Conservation (phyloP, 2,329 filamentous ascomycete genomes). For the Fusarium drepaniforme region DNA sequence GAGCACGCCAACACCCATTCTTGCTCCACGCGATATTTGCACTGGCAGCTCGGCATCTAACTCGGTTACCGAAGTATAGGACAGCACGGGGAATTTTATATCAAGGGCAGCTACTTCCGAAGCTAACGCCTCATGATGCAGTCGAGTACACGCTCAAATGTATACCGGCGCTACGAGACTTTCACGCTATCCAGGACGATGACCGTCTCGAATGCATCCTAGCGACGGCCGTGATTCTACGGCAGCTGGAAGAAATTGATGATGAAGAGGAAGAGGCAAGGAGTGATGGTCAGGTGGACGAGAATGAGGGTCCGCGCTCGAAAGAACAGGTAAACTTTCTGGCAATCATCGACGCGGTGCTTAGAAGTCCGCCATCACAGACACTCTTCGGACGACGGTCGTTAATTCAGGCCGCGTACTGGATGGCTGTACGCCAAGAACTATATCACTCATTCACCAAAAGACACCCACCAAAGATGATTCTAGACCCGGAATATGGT, state of each 20-base stretch:
- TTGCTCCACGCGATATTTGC: slow-evolving; percentile 57
- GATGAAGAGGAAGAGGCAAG: slow-evolving; percentile 48
- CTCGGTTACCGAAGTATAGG: slow-evolving; percentile 53
- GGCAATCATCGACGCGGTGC: slow-evolving; percentile 54
- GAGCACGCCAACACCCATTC: slow-evolving; percentile 51
- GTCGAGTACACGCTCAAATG: slow-evolving; percentile 56
- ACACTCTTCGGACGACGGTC: slow-evolving; percentile 51
- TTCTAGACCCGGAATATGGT: slow-evolving; percentile 50
- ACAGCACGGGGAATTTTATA: slow-evolving; percentile 52
- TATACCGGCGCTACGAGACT: slow-evolving; percentile 54
- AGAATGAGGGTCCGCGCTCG: slow-evolving; percentile 7
- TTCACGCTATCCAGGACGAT: slow-evolving; percentile 52
- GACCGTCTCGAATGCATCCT: slow-evolving; percentile 56
- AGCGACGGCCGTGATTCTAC: slow-evolving; percentile 55
- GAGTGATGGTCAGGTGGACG: background rate
- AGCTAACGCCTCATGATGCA: slow-evolving; percentile 52
- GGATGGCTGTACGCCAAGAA: slow-evolving; percentile 56
- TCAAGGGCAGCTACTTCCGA: slow-evolving; percentile 52
- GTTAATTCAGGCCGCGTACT: slow-evolving; percentile 55
- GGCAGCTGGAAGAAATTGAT: slow-evolving; percentile 57
- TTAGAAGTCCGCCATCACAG: slow-evolving; percentile 52
- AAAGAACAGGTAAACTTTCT: slow-evolving; percentile 53
- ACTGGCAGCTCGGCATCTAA: slow-evolving; percentile 54
- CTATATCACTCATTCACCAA: slow-evolving; percentile 57
- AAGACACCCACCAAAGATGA: slow-evolving; percentile 52